Percentiles rank a stretch among this genome's conserved stretches.
These are phyloP conservation scores for Mycena leptocephala DNA, from an alignment of 768 basidiomycete species.

Conservation along the genomic window DNA sequence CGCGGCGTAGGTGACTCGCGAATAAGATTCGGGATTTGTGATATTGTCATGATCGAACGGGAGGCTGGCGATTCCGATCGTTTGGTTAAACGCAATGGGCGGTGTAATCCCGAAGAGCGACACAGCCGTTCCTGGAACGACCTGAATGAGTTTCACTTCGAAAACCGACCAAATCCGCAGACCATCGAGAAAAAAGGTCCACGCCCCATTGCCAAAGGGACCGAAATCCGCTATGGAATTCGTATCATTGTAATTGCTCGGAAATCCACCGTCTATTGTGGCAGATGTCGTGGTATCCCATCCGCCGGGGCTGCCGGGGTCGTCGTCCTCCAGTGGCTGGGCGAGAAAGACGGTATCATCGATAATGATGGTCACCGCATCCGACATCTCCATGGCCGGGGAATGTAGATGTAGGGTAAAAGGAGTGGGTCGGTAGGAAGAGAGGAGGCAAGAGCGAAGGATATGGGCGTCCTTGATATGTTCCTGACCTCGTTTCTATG, in stretches of 20 bases:
- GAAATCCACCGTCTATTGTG: neutral
- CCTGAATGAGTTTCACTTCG: neutral
- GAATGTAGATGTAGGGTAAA: too few species aligned
- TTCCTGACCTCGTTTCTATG: too few species aligned
- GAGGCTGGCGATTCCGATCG: slow-evolving; percentile 1
- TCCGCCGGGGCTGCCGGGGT: neutral
- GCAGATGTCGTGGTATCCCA: neutral
- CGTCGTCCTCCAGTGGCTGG: neutral
- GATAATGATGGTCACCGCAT: slow-evolving; percentile 16
- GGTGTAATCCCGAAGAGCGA: slow-evolving; percentile 18
- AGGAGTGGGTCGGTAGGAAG: too few species aligned
- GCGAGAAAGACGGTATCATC: neutral
- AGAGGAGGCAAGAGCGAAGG: too few species aligned
- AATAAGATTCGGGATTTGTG: neutral
- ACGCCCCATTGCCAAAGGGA: neutral
- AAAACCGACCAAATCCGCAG: neutral
- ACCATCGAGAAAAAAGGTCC: neutral
- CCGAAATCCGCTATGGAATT: slow-evolving; percentile 2
- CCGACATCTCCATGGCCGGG: neutral
- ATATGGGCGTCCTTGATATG: too few species aligned
- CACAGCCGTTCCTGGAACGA: neutral
- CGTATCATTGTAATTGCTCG: slow-evolving; percentile 12
- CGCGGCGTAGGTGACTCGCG: neutral
- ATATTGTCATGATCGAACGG: neutral
- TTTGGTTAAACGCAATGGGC: slow-evolving; percentile 5